Evolutionary conservation across 148 eudicot genomes (phyloP), one percentile per base, ranked within the genome.

Genomic region (Vaccinium myrtillus): DNA sequence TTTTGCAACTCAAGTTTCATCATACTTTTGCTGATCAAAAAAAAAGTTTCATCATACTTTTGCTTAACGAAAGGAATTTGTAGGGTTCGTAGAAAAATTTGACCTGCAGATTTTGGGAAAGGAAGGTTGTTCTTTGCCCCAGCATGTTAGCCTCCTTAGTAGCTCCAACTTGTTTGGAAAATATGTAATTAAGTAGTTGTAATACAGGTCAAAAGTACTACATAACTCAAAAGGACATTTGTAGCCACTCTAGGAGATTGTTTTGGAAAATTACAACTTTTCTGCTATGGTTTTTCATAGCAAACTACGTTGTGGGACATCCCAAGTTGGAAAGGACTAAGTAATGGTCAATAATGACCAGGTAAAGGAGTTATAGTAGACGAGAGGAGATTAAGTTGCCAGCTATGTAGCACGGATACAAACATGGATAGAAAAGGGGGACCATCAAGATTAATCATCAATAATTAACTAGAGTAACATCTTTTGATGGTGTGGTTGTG

Each of bases 261-360:
- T 36, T 32, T 39, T 32, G 46, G 15, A 23, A 25, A 27, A 67
- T 11, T 67, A 67, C 46, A 7, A 32, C 2, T 73, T 39, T 73
- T 39, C 9, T 32, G 23, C 49, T 73, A 39, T 18, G 49, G 39
- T 19, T 73, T 73, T 21, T 73, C 49, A 39, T 30, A 18, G 77
- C 6, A 9, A 21, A 18, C 23, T 7, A 73, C 12, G 2, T 36
- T 73, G 49, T 73, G 77, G 77, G 77, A 73, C 49, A 73, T 73
- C 49, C 10, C n/a, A 73, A 14, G n/a, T 73, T 73, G 77, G 16
- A 73, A 73, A 36, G 77, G 49, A 73, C 77, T 73, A 73, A 71
- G 6, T 15, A 73, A 30, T 16, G 36, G 49, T 73, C 48, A 16
- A 36, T 6, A 18, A 36, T 6, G 51, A 27, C 80, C 5, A 11